Evolutionary conservation across 768 basidiomycete species (phyloP), one percentile per base, ranked within the genome.

Genomic region (Lepiota brunneoincarnata): DNA sequence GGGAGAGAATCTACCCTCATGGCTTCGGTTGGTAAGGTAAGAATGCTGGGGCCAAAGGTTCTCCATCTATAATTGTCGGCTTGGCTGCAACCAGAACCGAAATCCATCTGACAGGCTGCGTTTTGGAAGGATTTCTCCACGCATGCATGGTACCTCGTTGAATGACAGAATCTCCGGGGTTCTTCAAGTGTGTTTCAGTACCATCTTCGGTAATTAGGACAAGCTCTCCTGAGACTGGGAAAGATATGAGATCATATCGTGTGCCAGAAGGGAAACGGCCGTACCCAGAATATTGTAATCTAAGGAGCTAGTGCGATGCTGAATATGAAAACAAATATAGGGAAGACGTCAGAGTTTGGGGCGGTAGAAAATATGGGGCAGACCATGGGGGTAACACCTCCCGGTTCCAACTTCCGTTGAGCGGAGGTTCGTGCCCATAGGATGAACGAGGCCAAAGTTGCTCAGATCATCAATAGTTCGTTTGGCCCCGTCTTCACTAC

Each of bases 221-320:
- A 12, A 84, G 62, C 66, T 82, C 77, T 12, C 84, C 83, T 26
- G 71, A 64, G 36, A 84, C 83, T 84, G 54, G 58, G 37, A 40
- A 49, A 24, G 31, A 26, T 10, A 31, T 9, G 43, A 51, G 31
- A 51, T 46, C 6, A 15, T 21, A 11, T 41, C 20, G 14, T 10
- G 9, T 53, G 26, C n/a, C 14, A 38, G 18, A 11, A 42, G 46
- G n/a, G 9, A 0, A 45, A 14, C 37, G 18, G 28, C 59, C 77
- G 57, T 55, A 81, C 82, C 69, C 12, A 84, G 69, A 21, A 84
- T 78, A 58, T 86, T 84, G 61, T 81, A 80, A 61, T 86, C 84
- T 52, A 85, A 61, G 14, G 84, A 83, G 28, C 73, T 73, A 7
- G 83, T 84, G 24, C 82, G 74, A 62, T 75, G 72, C 70, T 75